These are phyloP conservation scores for Exophiala bonariae DNA, from an alignment of 2,329 filamentous ascomycete species.

Conservation along the genomic window DNA sequence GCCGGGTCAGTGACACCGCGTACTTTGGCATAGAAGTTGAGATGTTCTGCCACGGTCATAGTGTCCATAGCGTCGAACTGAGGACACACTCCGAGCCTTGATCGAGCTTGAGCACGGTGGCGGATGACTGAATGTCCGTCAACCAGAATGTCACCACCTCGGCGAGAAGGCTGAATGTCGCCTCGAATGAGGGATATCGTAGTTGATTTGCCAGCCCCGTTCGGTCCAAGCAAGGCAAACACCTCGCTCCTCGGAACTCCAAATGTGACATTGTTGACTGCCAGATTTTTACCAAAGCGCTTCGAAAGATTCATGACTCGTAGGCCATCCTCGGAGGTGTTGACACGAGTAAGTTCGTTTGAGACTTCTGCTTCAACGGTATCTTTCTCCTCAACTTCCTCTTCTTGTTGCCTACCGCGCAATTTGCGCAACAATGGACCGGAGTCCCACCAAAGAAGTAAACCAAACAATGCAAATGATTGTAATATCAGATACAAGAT, in stretches of 20 bases:
- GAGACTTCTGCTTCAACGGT: conserved; percentile 60
- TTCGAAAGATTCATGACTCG: conserved; percentile 81
- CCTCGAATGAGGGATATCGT: conserved; percentile 87
- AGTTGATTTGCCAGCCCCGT: conserved; percentile 88
- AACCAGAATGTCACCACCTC: conserved; percentile 77
- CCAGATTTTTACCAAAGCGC: conserved; percentile 70
- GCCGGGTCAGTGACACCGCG: conserved; percentile 74
- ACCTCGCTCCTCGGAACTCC: conserved; percentile 77
- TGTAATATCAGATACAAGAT: conserved; percentile 82
- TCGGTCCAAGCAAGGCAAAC: conserved; percentile 85
- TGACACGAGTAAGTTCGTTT: conserved; percentile 65
- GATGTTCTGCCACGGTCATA: conserved; percentile 85
- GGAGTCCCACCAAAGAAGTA: conserved; percentile 79
- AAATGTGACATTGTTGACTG: conserved; percentile 87
- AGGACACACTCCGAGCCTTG: conserved; percentile 85
- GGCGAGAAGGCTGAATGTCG: conserved; percentile 72
- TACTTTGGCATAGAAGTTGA: conserved; percentile 82
- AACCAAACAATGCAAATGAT: conserved; percentile 65
- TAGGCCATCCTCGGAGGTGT: conserved; percentile 65
- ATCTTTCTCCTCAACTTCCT: conserved; percentile 39
- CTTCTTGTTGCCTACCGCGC: conserved; percentile 44
- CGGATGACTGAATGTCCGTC: conserved; percentile 74
- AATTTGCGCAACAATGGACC: conserved; percentile 63
- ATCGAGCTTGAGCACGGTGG: conserved; percentile 69
- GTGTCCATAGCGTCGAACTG: conserved; percentile 85